These are phyloP conservation scores for Cryphonectria naterciae DNA, from an alignment of 2,329 filamentous ascomycete genomes.

Conservation along the genomic window DNA sequence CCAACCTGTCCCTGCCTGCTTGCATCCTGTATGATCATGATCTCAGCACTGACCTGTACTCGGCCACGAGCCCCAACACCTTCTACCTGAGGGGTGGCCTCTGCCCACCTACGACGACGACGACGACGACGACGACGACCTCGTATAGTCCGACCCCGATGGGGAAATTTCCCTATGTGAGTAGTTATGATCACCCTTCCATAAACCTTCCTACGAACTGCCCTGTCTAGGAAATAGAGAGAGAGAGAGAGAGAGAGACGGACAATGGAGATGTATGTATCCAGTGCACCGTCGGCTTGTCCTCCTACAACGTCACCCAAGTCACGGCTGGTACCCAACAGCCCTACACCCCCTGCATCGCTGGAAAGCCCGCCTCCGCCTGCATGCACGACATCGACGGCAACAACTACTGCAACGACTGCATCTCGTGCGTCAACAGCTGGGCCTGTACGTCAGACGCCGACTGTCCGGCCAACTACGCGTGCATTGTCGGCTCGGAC, in stretches of 20 bases:
- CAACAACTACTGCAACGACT: conserved; percentile 12
- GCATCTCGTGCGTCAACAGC: conserved; percentile 5
- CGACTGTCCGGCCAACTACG: background rate
- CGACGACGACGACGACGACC: conserved; percentile 6
- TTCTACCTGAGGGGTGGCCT: background rate
- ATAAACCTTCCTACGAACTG: too few species aligned
- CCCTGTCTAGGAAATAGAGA: background rate
- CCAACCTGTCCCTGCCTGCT: background rate
- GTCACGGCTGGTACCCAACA: conserved; percentile 2
- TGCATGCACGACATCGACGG: conserved; percentile 8
- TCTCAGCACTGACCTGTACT: background rate
- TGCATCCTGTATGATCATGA: background rate
- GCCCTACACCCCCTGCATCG: background rate
- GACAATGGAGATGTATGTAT: background rate
- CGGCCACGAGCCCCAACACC: background rate
- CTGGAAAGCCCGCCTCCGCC: background rate
- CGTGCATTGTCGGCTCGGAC: background rate
- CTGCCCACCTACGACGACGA: background rate
- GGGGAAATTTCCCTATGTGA: conserved; percentile 6
- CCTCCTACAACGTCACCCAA: background rate
- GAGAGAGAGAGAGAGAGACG: background rate
- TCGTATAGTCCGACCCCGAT: conserved; percentile 5
- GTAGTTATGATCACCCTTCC: background rate
- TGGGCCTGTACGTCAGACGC: conserved; percentile 1
- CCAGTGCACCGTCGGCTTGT: background rate